Evolutionary conservation across 768 basidiomycete species (phyloP).

Genomic region (Tephrocybe sp.): DNA sequence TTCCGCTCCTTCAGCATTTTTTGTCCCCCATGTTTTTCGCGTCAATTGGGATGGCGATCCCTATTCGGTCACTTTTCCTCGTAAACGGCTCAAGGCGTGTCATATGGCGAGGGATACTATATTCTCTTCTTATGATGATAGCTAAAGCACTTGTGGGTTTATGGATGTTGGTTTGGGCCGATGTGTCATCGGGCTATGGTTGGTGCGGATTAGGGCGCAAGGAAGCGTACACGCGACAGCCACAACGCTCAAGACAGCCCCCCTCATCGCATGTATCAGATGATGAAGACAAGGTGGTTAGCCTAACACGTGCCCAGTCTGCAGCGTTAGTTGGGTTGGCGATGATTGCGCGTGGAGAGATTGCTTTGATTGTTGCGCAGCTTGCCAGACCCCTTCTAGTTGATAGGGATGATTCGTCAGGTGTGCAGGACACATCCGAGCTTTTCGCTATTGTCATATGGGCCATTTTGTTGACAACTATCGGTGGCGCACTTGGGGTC

Average conservation of each 20-base stretch:
- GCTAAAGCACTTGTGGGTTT: conserved; percentile 50
- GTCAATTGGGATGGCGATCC: conserved; percentile 58
- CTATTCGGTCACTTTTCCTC: conserved; percentile 36
- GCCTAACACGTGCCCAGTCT: conserved; percentile 20
- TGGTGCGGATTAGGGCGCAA: conserved; percentile 11
- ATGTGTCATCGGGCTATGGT: conserved; percentile 2
- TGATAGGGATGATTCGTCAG: not conserved
- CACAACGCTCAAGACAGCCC: not conserved
- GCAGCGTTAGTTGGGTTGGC: conserved; percentile 49
- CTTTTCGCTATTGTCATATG: conserved; percentile 54
- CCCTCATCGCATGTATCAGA: not conserved
- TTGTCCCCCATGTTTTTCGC: conserved; percentile 67
- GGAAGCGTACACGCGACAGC: not conserved
- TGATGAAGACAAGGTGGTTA: not conserved
- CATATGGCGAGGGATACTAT: conserved; percentile 55
- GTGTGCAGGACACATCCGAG: conserved; percentile 26
- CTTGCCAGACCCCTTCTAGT: conserved; percentile 32
- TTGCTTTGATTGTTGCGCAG: conserved; percentile 59
- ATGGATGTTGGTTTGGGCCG: conserved; percentile 38
- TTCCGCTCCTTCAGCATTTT: conserved; percentile 36
- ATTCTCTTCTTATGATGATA: conserved; percentile 54
- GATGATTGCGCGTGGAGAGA: conserved; percentile 68
- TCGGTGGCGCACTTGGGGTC: conserved; percentile 41
- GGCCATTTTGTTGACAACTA: conserved; percentile 54
- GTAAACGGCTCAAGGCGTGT: conserved; percentile 35